These are phyloP conservation scores for Ceratobasidium sp. DNA, from an alignment of 1,284 basidiomycete genomes.

Conservation along the genomic window DNA sequence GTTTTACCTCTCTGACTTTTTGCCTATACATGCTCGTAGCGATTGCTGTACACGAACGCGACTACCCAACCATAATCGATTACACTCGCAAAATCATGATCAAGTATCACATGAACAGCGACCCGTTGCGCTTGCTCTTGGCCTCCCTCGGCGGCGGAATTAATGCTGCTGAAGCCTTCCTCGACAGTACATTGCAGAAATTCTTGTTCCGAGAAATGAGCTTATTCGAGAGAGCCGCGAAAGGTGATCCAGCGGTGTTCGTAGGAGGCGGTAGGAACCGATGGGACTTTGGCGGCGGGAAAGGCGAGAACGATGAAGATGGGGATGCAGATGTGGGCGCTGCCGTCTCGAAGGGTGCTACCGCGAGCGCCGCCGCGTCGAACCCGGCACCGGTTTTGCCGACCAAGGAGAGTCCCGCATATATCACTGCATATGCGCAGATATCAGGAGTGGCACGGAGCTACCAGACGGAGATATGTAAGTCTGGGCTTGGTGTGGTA, in stretches of 20 bases:
- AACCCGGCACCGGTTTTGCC: constrained; percentile 62
- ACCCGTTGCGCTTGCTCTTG: constrained; percentile 80
- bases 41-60: constrained; percentile 72
- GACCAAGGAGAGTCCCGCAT: constrained; percentile 79
- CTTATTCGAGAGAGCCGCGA: constrained; percentile 55
- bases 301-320: constrained; percentile 50
- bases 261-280: constrained; percentile 48
- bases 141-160: constrained; percentile 78
- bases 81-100: constrained; percentile 79
- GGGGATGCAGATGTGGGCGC: constrained; percentile 34
- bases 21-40: constrained; percentile 62
- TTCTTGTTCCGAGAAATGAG: constrained; percentile 63
- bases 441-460: constrained; percentile 87
- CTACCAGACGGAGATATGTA: constrained; percentile 92
- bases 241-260: constrained; percentile 47
- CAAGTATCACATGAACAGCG: constrained; percentile 82
- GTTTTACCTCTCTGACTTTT: constrained; percentile 14
- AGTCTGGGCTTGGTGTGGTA: constrained; percentile 55
- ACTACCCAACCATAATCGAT: constrained; percentile 74
- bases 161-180: constrained; percentile 78
- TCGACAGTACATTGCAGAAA: constrained; percentile 82
- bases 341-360: constrained; percentile 50
- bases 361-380: constrained; percentile 49
- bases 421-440: constrained; percentile 87
- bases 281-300: constrained; percentile 41